Conservation (phyloP, 805 yeast genomes). For the Cyberlindnera suaveolens region DNA sequence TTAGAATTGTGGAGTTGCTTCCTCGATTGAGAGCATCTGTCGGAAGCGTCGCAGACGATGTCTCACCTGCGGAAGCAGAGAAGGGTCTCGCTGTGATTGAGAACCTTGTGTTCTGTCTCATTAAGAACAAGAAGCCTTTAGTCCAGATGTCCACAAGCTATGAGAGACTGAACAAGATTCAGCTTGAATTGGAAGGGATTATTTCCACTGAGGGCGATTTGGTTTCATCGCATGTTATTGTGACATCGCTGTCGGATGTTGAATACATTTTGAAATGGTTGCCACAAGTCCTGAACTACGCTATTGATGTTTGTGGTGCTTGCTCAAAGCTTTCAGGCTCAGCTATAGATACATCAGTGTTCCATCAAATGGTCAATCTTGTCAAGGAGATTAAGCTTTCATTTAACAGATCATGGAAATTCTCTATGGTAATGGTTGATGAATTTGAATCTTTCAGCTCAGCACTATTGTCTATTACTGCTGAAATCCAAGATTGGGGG, state of each 20-base stretch:
- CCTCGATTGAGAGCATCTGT: constrained; percentile 73
- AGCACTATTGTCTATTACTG: constrained; percentile 22
- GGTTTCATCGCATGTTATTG: constrained; percentile 13
- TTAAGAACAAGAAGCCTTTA: constrained; percentile 47
- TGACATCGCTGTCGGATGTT: constrained; percentile 8
- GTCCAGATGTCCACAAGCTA: constrained; percentile 21
- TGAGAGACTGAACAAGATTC: constrained; percentile 14
- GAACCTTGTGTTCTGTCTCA: constrained; percentile 53
- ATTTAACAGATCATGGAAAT: constrained; percentile 13
- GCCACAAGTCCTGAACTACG: constrained; percentile 29
- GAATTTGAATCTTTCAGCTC: constrained; percentile 19
- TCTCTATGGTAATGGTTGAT: constrained; percentile 9
- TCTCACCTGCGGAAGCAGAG: constrained; percentile 67
- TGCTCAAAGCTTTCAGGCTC: constrained; percentile 12
- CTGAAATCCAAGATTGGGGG: constrained; percentile 32
- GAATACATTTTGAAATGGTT: constrained; percentile 24
- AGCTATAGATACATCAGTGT: constrained; percentile 14
- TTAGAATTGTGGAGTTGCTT: constrained; percentile 66
- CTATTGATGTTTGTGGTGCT: constrained; percentile 17
- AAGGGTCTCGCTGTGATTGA: constrained; percentile 76
- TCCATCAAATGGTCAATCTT: constrained; percentile 12
- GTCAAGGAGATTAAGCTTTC: constrained; percentile 7
- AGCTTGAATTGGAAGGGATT: constrained; percentile 20
- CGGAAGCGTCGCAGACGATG: constrained; percentile 57
- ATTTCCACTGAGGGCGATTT: constrained; percentile 13